Evolutionary conservation across 1,284 basidiomycete genomes (phyloP).

Genomic region (Sutorius eximius): DNA sequence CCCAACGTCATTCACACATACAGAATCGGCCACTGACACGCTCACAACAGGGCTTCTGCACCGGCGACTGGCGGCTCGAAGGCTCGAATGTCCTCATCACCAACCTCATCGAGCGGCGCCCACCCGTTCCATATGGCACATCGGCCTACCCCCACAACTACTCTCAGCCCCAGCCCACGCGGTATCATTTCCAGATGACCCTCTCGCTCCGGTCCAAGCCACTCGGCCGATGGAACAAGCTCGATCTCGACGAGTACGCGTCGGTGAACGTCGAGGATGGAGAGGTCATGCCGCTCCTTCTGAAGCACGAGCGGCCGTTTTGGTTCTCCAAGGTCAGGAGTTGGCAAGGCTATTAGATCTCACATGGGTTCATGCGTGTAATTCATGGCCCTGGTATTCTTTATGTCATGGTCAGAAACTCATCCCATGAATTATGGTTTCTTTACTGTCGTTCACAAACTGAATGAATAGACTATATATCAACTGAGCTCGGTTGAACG

Average conservation of each 20-base stretch:
- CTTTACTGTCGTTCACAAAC: neutral
- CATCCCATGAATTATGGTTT: neutral
- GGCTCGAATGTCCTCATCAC: constrained; percentile 60
- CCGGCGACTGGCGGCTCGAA: constrained; percentile 67
- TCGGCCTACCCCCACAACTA: constrained; percentile 23
- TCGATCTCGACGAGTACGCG: constrained; percentile 76
- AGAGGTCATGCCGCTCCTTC: constrained; percentile 66
- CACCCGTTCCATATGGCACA: constrained; percentile 18
- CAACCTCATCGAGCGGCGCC: constrained; percentile 59
- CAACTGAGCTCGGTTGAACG: neutral
- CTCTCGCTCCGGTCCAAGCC: constrained; percentile 77
- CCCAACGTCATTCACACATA: neutral
- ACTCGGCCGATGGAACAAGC: constrained; percentile 85
- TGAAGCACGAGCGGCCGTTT: constrained; percentile 86
- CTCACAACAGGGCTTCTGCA: constrained; percentile 56
- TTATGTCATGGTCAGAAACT: neutral
- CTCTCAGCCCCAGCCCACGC: constrained; percentile 24
- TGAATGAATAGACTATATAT: neutral
- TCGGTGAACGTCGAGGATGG: constrained; percentile 75
- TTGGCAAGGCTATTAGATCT: constrained; percentile 34
- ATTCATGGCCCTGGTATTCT: neutral
- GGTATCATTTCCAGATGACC: constrained; percentile 87
- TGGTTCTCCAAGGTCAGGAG: constrained; percentile 89
- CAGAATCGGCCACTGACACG: neutral
- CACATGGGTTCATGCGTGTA: neutral